Percentiles rank a stretch among this genome's conserved stretches.
These are phyloP conservation scores for Chytriomyces sp. DNA, from an alignment of 192 early-diverging fungal genomes.

Conservation along the genomic window DNA sequence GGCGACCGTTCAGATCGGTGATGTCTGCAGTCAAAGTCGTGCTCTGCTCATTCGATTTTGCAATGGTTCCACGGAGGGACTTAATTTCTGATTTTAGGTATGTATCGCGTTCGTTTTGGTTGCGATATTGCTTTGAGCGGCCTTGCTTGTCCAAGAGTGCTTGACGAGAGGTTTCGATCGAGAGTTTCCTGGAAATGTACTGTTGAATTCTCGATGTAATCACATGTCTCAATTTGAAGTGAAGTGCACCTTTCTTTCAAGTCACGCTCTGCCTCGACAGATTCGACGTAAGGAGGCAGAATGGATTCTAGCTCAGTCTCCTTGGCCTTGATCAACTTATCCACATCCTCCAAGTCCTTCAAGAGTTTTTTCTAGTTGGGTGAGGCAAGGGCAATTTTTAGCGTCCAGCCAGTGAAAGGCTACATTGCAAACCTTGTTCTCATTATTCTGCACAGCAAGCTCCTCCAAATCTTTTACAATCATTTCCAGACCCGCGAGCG, in stretches of 20 bases:
- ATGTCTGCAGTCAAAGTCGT: conserved; percentile 44
- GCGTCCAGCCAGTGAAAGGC: neutral
- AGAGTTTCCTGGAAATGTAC: conserved; percentile 53
- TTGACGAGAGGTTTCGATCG: conserved; percentile 69
- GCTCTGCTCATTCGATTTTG: conserved; percentile 59
- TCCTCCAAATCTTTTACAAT: conserved; percentile 82
- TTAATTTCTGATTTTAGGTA: conserved; percentile 76
- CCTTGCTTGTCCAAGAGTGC: conserved; percentile 85
- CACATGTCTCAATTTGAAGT: too few relatives aligned
- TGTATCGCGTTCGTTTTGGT: conserved; percentile 73
- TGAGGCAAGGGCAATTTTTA: neutral
- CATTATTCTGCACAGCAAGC: conserved; percentile 14
- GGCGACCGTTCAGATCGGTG: conserved; percentile 16
- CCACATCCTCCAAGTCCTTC: conserved; percentile 43
- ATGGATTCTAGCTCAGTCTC: conserved; percentile 67
- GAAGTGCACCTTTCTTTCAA: conserved; percentile 68
- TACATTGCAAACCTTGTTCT: conserved; percentile 18
- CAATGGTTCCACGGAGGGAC: conserved; percentile 58
- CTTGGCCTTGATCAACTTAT: conserved; percentile 62
- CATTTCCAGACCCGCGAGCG: conserved; percentile 77
- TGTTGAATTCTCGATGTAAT: neutral
- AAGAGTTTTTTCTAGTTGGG: conserved; percentile 19
- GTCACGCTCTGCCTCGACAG: conserved; percentile 57
- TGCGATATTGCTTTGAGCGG: conserved; percentile 75
- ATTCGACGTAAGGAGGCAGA: conserved; percentile 65